Evolutionary conservation across 2,329 filamentous ascomycete genomes (phyloP).

Genomic region (Aspergillus sp.): DNA sequence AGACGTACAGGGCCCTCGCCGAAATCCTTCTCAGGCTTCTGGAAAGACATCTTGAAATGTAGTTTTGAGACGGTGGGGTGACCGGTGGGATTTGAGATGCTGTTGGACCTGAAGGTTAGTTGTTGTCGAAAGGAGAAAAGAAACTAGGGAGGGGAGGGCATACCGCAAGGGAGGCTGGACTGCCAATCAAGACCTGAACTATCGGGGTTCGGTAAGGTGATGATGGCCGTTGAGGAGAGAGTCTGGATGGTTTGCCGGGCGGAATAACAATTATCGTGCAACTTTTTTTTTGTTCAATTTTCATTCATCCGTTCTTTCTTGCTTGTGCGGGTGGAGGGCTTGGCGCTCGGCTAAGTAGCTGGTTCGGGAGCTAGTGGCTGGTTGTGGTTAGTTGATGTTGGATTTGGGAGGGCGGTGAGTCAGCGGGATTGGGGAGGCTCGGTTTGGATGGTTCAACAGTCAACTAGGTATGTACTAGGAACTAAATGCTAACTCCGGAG

Average conservation of each 20-base stretch:
- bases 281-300: neutral
- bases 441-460: too few relatives aligned
- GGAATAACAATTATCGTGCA: conserved; percentile 15
- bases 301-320: conserved; percentile 14
- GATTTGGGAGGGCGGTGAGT: conserved; percentile 24
- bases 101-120: conserved; percentile 16
- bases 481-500: too few relatives aligned
- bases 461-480: too few relatives aligned
- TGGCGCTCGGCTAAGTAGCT: conserved; percentile 38
- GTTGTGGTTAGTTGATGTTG: too few relatives aligned
- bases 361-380: conserved; percentile 36
- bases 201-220: conserved; percentile 75
- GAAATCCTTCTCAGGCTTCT: conserved; percentile 93
- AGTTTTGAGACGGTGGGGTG: conserved; percentile 37
- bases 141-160: conserved; percentile 8
- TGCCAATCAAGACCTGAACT: conserved; percentile 81
- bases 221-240: conserved; percentile 51
- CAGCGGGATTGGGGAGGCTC: neutral
- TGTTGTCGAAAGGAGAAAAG: conserved; percentile 8
- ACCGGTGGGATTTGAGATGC: conserved; percentile 26
- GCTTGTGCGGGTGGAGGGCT: conserved; percentile 34
- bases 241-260: conserved; percentile 24
- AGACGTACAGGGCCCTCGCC: conserved; percentile 77
- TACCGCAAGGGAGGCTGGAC: conserved; percentile 32
- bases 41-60: conserved; percentile 76